Evolutionary conservation across 1,139 yeast genomes (phyloP), one percentile per base, ranked within the genome.

Genomic region (Hyphopichia buzzinii): DNA sequence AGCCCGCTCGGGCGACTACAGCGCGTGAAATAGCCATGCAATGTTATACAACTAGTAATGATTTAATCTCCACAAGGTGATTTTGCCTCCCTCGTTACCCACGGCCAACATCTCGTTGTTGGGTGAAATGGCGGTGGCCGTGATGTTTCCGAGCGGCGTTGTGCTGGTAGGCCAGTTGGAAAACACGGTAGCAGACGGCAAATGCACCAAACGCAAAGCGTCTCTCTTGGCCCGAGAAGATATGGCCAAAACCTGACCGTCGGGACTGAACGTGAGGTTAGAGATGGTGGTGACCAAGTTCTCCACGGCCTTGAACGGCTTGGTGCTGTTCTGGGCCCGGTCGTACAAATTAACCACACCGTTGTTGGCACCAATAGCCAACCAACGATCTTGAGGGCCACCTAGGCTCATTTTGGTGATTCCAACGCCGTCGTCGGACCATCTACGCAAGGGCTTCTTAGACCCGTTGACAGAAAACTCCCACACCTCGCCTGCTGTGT

Each of bases 101-200:
- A 89, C 77, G 13, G 92, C 88, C 41, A 92, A 61, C 81, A 89
- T 79, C 59, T 88, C 92, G 39, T 82, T 79, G 44, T 80, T 80
- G 19, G 95, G 90, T 19, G 95, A 81, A 59, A 90, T 90, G 8
- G 80, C 76, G 3, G 80, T 83, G n/a, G 84, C 65, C 1, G 97
- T 87, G 29, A 94, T 96, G 48, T 83, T 81, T 17, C 98, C 99
- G 47, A 94, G 74, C 3, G 98, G 98, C 0, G 99, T 90, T 7
- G 89, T 92, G 39, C 92, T 81, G 2, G 97, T 92, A 15, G 99
- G 99, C 98, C 98, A 94, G 67, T 94, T 94, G 38, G 81, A 74
- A 61, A 81, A 94, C 3, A 87, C 96, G 10, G 87, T 77, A 42
- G 92, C 89, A 8, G 89, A 74, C 10, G 97, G 96, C 41, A 92